Conservation (phyloP, 2,329 filamentous ascomycete species). For the Pseudopyrenochaeta lycopersici region DNA sequence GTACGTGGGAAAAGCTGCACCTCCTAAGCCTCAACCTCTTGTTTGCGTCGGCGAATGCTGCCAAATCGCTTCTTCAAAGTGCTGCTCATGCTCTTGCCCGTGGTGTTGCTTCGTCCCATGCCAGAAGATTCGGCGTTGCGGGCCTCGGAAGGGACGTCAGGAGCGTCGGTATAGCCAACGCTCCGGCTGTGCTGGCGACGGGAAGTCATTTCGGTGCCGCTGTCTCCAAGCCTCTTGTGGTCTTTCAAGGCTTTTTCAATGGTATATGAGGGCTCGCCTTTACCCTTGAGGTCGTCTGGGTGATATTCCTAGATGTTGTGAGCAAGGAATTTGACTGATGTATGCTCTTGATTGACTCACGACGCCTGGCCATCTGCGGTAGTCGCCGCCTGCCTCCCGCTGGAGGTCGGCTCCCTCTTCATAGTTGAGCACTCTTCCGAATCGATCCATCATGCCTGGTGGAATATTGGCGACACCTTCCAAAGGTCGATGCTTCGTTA, state of each 20-base stretch:
- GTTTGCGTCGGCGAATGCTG: conserved; percentile 52
- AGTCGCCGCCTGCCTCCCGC: conserved; percentile 81
- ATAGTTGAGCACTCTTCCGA: conserved; percentile 78
- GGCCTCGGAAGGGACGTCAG: conserved; percentile 29
- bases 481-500: conserved; percentile 77
- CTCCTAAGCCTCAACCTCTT: conserved; percentile 32
- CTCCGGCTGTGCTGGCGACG: conserved; percentile 48
- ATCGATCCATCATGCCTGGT: conserved; percentile 72
- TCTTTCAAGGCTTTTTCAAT: conserved; percentile 74
- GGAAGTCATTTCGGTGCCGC: conserved; percentile 56
- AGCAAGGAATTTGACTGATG: conserved; percentile 3
- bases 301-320: conserved; percentile 64
- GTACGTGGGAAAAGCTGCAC: conserved; percentile 8
- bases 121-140: conserved; percentile 39
- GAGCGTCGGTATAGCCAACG: conserved; percentile 44
- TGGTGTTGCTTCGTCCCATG: conserved; percentile 46
- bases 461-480: conserved; percentile 83
- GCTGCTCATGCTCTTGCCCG: conserved; percentile 46
- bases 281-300: conserved; percentile 81
- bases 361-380: conserved; percentile 76
- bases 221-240: conserved; percentile 57
- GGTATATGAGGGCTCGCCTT: conserved; percentile 79
- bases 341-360: conserved; percentile 64
- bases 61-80: conserved; percentile 59
- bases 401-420: conserved; percentile 88